These are phyloP conservation scores for Populus alba DNA, from an alignment of 345 rosid genomes.

Conservation along the genomic window DNA sequence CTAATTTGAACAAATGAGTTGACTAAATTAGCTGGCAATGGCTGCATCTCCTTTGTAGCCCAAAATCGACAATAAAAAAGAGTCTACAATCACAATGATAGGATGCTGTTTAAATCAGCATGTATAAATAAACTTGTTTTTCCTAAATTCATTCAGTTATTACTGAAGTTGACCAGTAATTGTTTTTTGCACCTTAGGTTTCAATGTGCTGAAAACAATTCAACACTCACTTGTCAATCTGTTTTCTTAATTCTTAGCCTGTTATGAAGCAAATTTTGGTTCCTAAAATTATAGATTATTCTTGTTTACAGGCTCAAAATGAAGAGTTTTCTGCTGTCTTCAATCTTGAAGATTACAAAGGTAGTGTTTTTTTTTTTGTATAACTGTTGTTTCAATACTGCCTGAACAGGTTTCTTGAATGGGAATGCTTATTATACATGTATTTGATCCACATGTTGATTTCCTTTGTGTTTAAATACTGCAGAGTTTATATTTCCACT, in stretches of 20 bases:
- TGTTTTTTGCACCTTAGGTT: background rate
- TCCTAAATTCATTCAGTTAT: background rate
- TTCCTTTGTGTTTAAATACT: background rate
- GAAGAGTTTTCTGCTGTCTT: constrained; percentile 72
- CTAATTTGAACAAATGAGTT: background rate
- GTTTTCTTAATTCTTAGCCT: background rate
- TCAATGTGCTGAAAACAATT: background rate
- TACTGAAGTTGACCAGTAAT: background rate
- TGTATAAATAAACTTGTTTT: background rate
- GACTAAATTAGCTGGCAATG: background rate
- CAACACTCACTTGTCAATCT: background rate
- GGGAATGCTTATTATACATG: background rate
- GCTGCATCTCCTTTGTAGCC: background rate
- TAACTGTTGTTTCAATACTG: background rate
- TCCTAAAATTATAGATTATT: constrained; percentile 11
- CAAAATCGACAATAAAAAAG: background rate
- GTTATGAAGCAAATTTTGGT: background rate
- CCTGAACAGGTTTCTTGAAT: background rate
- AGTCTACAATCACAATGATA: background rate
- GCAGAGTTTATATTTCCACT: background rate
- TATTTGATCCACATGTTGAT: background rate
- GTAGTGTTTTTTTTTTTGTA: constrained; percentile 28
- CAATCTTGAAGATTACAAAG: constrained; percentile 95
- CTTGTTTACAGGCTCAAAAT: constrained; percentile 72
- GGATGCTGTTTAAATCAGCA: background rate